A percentile compares a stretch with the other conserved stretches of the same genome.
Conservation (phyloP, 2,329 filamentous ascomycete species). For the Colletotrichum lupini region DNA sequence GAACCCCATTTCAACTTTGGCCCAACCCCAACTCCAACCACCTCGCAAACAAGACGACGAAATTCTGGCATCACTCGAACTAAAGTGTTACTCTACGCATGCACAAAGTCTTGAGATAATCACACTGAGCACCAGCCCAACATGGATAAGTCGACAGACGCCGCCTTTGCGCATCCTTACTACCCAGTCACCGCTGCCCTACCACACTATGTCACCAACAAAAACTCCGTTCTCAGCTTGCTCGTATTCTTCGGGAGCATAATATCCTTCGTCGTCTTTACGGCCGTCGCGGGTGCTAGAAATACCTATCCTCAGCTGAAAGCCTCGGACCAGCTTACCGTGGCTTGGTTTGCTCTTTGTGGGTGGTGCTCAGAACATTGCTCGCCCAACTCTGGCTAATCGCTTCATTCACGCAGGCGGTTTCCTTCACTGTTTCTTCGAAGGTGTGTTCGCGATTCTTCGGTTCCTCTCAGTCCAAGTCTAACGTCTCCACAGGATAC, state of each 20-base stretch:
- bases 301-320: conserved; percentile 45
- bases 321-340: conserved; percentile 53
- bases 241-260: conserved; percentile 51
- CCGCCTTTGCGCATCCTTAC: conserved; percentile 57
- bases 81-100: neutral
- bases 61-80: too few relatives aligned
- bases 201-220: conserved; percentile 58
- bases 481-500: conserved; percentile 64
- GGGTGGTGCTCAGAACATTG: conserved; percentile 39
- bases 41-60: neutral
- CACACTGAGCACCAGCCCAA: neutral
- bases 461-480: neutral
- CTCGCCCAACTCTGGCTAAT: conserved; percentile 25
- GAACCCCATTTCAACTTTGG: too few relatives aligned
- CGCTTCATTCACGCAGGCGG: conserved; percentile 58
- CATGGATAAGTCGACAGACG: neutral
- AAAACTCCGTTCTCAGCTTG: conserved; percentile 50
- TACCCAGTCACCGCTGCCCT: conserved; percentile 57
- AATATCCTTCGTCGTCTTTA: conserved; percentile 48
- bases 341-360: conserved; percentile 68
- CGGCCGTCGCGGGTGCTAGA: conserved; percentile 44
- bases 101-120: neutral
- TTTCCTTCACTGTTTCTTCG: conserved; percentile 83
- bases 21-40: neutral
- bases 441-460: conserved; percentile 61